Conservation (phyloP, 192 early-diverging fungal genomes). For the Backusella australiensis region DNA sequence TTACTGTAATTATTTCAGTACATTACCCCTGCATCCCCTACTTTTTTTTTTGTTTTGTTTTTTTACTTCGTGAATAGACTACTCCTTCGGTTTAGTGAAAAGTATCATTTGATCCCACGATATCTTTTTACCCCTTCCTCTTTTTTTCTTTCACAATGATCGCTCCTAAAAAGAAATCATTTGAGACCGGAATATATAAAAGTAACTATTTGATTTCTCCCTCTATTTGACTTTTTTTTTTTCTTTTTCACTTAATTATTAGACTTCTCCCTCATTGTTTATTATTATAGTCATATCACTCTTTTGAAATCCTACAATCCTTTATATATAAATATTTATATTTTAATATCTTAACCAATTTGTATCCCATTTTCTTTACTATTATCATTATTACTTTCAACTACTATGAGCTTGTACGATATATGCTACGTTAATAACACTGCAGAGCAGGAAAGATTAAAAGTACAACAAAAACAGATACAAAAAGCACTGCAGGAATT, state of each 20-base stretch:
- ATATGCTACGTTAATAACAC: background rate
- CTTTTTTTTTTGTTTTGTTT: too few species aligned
- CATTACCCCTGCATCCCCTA: background rate
- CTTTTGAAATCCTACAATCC: background rate
- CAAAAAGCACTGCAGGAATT: background rate
- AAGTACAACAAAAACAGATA: constrained; percentile 13
- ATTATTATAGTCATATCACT: constrained; percentile 7
- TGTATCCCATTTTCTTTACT: background rate
- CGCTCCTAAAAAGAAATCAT: constrained; percentile 5
- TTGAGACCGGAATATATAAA: constrained; percentile 7
- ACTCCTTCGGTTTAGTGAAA: background rate
- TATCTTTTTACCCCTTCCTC: background rate
- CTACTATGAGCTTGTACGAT: constrained; percentile 12
- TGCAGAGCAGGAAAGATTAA: constrained; percentile 1
- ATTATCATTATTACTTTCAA: background rate
- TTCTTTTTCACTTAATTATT: background rate
- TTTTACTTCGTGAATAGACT: background rate
- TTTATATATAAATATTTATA: background rate
- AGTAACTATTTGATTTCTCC: constrained; percentile 1
- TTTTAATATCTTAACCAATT: background rate
- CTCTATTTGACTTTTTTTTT: constrained; percentile 1
- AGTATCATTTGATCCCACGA: background rate
- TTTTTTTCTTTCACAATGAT: constrained; percentile 1
- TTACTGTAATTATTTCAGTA: background rate
- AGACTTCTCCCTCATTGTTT: constrained; percentile 6